Evolutionary conservation across 805 yeast genomes (phyloP).

Genomic region (Saccharomycodes ludwigii): DNA sequence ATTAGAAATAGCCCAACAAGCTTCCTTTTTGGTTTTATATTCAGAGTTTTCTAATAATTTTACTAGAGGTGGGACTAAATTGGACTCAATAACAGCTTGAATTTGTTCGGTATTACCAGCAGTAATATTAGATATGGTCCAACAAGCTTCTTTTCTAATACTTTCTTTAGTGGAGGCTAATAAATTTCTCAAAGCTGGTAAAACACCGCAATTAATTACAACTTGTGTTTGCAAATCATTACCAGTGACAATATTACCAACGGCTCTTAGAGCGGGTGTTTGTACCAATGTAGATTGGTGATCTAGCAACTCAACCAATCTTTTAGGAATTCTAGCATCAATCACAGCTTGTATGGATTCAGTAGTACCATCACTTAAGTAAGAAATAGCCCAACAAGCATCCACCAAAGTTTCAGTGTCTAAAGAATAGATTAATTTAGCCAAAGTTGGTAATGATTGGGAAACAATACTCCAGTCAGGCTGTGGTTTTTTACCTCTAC

Average conservation of each 20-base stretch:
- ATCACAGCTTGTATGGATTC: slow-evolving; percentile 94
- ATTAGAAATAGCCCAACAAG: slow-evolving; percentile 98
- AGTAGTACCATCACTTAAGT: slow-evolving; percentile 83
- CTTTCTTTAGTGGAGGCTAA: slow-evolving; percentile 80
- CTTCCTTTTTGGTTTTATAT: slow-evolving; percentile 94
- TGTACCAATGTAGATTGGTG: slow-evolving; percentile 81
- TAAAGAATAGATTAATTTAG: slow-evolving; percentile 78
- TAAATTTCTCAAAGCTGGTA: slow-evolving; percentile 71
- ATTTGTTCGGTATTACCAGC: slow-evolving; percentile 95
- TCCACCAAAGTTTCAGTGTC: slow-evolving; percentile 92
- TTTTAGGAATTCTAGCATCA: slow-evolving; percentile 88
- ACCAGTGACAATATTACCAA: slow-evolving; percentile 97
- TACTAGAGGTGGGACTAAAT: slow-evolving; percentile 83
- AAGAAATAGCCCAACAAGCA: slow-evolving; percentile 98
- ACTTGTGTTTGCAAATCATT: slow-evolving; percentile 92
- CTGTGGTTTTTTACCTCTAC: slow-evolving; percentile 93
- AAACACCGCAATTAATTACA: slow-evolving; percentile 84
- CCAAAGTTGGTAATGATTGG: slow-evolving; percentile 79
- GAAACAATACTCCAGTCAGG: slow-evolving; percentile 90
- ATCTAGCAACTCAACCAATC: slow-evolving; percentile 81
- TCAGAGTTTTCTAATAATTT: slow-evolving; percentile 74
- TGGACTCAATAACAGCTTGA: slow-evolving; percentile 92
- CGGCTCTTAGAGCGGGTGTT: slow-evolving; percentile 94
- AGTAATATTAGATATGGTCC: slow-evolving; percentile 97
- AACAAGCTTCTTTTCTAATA: slow-evolving; percentile 93